These are phyloP conservation scores for Verticillium nubilum DNA, from an alignment of 2,329 filamentous ascomycete species.

Conservation along the genomic window DNA sequence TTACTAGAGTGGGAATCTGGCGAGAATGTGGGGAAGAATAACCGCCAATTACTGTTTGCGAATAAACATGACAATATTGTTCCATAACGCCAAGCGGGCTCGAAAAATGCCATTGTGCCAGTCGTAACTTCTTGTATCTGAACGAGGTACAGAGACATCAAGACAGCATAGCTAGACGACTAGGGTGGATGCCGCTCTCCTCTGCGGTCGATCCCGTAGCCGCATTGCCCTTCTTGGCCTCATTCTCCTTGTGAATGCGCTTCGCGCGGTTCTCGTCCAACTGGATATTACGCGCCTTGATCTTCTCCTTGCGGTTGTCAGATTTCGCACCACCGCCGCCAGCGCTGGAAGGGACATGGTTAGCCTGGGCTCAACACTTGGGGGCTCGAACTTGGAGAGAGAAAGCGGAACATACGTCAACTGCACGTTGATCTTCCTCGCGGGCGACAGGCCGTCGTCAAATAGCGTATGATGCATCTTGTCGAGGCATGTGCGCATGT, in stretches of 20 bases:
- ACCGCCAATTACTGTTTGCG: too few species aligned
- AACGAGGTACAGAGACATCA: too few species aligned
- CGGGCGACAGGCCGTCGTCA: constrained; percentile 43
- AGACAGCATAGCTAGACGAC: constrained; percentile 32
- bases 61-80: too few species aligned
- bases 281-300: constrained; percentile 80
- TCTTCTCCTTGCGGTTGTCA: constrained; percentile 65
- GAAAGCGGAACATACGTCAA: constrained; percentile 58
- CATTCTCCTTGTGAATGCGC: constrained; percentile 38
- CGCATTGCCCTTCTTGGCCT: constrained; percentile 29
- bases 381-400: background rate
- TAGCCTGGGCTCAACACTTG: background rate
- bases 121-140: too few species aligned
- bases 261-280: constrained; percentile 60
- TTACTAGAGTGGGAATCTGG: too few species aligned
- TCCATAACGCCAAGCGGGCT: too few species aligned
- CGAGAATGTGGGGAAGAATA: too few species aligned
- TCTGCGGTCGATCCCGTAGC: constrained; percentile 15
- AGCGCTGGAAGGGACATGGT: constrained; percentile 45
- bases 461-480: constrained; percentile 85
- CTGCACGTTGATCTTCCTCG: constrained; percentile 86
- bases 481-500: constrained; percentile 89
- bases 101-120: too few species aligned
- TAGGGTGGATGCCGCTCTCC: constrained; percentile 42
- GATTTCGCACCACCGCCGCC: constrained; percentile 84